Percentiles rank a stretch among this genome's conserved stretches.
Evolutionary conservation across 1,139 yeast genomes (phyloP).

Genomic region (Hyphopichia khmerensis): DNA sequence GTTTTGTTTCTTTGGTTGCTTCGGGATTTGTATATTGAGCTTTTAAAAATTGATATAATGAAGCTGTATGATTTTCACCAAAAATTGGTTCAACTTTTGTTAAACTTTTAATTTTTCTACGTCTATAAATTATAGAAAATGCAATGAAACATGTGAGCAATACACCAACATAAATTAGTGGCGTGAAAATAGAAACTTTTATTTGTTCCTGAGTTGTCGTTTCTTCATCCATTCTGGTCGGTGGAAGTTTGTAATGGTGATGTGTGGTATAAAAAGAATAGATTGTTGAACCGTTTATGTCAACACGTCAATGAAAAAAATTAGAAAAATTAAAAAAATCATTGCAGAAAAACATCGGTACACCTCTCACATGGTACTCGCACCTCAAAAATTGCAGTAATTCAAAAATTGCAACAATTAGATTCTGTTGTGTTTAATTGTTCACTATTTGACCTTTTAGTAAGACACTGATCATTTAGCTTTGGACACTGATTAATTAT

Average conservation of each 20-base stretch:
- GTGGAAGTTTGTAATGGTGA: background rate
- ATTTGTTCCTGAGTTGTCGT: conserved; percentile 24
- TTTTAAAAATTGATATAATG: conserved; percentile 61
- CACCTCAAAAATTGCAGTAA: too few relatives aligned
- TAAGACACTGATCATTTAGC: too few relatives aligned
- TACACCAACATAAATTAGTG: conserved; percentile 74
- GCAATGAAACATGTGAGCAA: conserved; percentile 66
- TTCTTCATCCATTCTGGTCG: conserved; percentile 28
- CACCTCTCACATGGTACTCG: background rate
- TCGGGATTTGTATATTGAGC: conserved; percentile 41
- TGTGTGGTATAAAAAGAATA: background rate
- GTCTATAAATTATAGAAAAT: conserved; percentile 74
- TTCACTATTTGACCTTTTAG: too few relatives aligned
- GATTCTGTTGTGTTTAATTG: too few relatives aligned
- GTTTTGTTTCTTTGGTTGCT: conserved; percentile 44
- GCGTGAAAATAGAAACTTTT: conserved; percentile 78
- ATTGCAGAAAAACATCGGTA: background rate
- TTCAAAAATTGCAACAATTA: too few relatives aligned
- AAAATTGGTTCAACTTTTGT: conserved; percentile 67
- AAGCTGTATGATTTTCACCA: conserved; percentile 63
- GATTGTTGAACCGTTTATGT: background rate
- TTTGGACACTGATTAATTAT: too few relatives aligned
- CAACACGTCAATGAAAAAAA: conserved; percentile 8
- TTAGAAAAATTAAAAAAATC: background rate
- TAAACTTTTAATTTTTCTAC: conserved; percentile 53